These are phyloP conservation scores for Cucurbitaria berberidis DNA, from an alignment of 2,329 filamentous ascomycete genomes.

Conservation along the genomic window DNA sequence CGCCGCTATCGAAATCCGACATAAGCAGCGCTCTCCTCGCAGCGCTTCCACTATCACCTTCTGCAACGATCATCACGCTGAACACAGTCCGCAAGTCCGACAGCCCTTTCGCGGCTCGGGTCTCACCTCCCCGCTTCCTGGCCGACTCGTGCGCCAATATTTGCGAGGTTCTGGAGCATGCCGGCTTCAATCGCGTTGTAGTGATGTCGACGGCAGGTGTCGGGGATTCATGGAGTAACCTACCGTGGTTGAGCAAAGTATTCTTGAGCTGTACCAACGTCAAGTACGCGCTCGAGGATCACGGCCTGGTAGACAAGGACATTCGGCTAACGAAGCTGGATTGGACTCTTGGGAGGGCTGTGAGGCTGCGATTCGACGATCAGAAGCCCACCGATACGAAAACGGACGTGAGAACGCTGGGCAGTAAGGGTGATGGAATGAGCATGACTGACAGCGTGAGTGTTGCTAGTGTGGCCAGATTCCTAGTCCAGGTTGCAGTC, in stretches of 20 bases:
- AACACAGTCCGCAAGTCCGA: slow-evolving; percentile 13
- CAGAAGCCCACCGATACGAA: background rate
- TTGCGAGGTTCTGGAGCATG: slow-evolving; percentile 16
- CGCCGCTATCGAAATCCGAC: slow-evolving; percentile 11
- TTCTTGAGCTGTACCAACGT: slow-evolving; percentile 18
- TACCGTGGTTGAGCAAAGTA: slow-evolving; percentile 12
- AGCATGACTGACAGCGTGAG: slow-evolving; percentile 10
- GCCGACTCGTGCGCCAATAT: slow-evolving; percentile 17
- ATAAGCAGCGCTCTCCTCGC: slow-evolving; percentile 7
- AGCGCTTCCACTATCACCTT: slow-evolving; percentile 2
- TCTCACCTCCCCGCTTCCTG: slow-evolving; percentile 13
- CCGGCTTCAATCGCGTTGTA: slow-evolving; percentile 17
- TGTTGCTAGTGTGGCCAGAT: slow-evolving; percentile 3
- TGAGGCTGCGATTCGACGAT: slow-evolving; percentile 10
- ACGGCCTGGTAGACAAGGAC: slow-evolving; percentile 13
- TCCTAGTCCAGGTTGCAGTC: slow-evolving; percentile 5
- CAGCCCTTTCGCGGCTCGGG: slow-evolving; percentile 8
- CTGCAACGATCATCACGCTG: slow-evolving; percentile 13
- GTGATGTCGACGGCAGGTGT: slow-evolving; percentile 22
- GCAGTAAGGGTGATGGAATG: slow-evolving; percentile 7
- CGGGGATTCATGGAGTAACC: slow-evolving; percentile 15
- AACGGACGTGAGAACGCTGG: slow-evolving; percentile 4
- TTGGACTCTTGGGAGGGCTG: slow-evolving; percentile 18
- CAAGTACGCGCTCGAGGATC: slow-evolving; percentile 19
- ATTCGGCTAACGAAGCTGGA: slow-evolving; percentile 16